phyloP scores from a whole-genome alignment of 345 rosid species.

The Viola odorata region DNA sequence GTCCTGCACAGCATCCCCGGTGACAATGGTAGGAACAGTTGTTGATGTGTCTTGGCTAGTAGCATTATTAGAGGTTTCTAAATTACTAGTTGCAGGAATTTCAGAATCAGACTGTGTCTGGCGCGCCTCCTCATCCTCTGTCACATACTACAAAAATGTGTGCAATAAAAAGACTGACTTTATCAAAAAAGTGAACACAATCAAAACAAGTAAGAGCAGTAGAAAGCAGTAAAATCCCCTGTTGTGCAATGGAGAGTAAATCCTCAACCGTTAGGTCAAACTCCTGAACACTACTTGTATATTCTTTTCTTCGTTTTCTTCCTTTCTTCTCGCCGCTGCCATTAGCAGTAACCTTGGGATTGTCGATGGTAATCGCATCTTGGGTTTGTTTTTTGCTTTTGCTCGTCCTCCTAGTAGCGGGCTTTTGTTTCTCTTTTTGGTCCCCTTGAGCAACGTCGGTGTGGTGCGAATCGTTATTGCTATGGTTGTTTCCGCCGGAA shows the following conservation, averaged over 20 bases:
- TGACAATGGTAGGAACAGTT: background rate
- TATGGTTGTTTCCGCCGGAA: slow-evolving; percentile 7
- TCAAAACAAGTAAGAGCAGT: no score
- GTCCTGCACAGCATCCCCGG: slow-evolving; percentile 46
- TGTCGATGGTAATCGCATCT: background rate
- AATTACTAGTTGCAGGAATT: background rate
- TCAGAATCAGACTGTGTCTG: no score
- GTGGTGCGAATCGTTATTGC: background rate
- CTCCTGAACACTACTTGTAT: slow-evolving; percentile 11
- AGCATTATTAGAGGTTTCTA: slow-evolving; percentile 5
- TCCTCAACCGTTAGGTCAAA: slow-evolving; percentile 42
- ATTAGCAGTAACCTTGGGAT: no score
- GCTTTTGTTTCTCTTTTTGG: background rate
- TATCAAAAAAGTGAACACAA: no score
- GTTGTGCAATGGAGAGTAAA: slow-evolving; percentile 45
- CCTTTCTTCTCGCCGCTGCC: background rate
- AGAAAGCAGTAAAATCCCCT: slow-evolving; percentile 25
- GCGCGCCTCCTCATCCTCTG: slow-evolving; percentile 19
- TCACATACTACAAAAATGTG: slow-evolving; percentile 34
- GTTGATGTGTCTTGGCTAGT: no score
- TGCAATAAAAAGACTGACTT: no score
- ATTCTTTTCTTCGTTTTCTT: slow-evolving; percentile 1
- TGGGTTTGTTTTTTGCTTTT: background rate
- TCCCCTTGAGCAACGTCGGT: background rate
- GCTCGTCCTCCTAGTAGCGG: no score